Evolutionary conservation across 805 yeast species (phyloP).

Genomic region (Candida corydali): DNA sequence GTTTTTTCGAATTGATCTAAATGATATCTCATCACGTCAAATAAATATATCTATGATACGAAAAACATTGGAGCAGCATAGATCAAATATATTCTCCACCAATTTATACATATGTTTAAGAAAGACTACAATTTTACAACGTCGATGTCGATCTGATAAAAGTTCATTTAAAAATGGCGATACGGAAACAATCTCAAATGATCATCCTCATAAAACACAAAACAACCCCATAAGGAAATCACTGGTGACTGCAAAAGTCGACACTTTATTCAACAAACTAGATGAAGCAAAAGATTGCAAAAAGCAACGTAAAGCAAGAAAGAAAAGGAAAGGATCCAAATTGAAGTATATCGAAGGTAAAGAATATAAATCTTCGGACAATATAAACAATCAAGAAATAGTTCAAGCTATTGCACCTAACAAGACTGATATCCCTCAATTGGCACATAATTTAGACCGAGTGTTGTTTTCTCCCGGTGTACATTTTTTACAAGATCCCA

Average conservation of each 20-base stretch:
- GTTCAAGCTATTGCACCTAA: slow-evolving; percentile 14
- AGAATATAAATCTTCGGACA: not conserved
- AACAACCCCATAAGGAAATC: no score
- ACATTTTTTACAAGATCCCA: slow-evolving; percentile 72
- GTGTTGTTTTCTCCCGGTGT: slow-evolving; percentile 80
- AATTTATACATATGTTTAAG: no score
- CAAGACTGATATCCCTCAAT: slow-evolving; percentile 41
- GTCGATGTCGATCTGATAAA: no score
- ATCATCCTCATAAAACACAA: no score
- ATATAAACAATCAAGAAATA: slow-evolving; percentile 3
- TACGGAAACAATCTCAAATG: no score
- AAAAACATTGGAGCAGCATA: no score
- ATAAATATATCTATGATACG: no score
- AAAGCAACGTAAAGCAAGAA: not conserved
- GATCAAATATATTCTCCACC: no score
- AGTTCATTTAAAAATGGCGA: no score
- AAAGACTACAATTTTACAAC: no score
- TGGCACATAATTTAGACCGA: slow-evolving; percentile 65
- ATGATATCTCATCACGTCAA: no score
- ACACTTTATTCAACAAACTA: not conserved
- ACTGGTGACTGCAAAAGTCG: not conserved
- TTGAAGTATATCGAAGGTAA: not conserved
- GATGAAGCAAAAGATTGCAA: not conserved
- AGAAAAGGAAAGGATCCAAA: not conserved
- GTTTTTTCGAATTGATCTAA: no score